Percentiles rank a stretch among this genome's conserved stretches.
Conservation (phyloP, 257 asterid species). For the Forsythia suspensa region DNA sequence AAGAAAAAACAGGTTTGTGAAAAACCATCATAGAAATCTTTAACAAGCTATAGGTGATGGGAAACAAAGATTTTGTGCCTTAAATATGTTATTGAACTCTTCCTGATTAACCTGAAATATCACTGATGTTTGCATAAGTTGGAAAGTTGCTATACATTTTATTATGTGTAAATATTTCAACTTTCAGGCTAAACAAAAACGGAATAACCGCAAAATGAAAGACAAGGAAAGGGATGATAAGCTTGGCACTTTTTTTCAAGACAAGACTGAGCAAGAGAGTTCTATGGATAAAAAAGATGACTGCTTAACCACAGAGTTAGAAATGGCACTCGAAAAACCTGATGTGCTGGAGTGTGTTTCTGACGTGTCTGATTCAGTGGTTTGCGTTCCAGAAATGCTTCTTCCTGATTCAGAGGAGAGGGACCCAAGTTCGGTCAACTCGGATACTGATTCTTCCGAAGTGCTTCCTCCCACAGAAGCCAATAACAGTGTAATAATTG, state of each 20-base stretch:
- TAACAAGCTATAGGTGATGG: not conserved
- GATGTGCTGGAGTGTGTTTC: constrained; percentile 68
- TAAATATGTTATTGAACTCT: not conserved
- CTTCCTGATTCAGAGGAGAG: constrained; percentile 41
- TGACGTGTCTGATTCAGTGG: constrained; percentile 75
- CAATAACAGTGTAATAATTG: constrained; percentile 44
- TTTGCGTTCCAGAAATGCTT: constrained; percentile 33
- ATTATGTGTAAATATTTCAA: not conserved
- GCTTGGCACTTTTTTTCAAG: constrained; percentile 21
- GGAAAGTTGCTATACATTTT: too few species aligned
- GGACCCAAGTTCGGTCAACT: constrained; percentile 36
- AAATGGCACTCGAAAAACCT: constrained; percentile 40
- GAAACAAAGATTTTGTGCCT: not conserved
- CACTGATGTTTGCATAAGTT: not conserved
- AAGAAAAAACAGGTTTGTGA: constrained; percentile 27
- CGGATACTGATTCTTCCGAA: constrained; percentile 53
- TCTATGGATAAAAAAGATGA: constrained; percentile 29
- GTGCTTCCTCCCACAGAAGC: constrained; percentile 55
- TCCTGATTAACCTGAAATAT: not conserved
- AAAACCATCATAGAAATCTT: not conserved
- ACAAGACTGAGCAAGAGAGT: constrained; percentile 41
- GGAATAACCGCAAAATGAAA: constrained; percentile 63
- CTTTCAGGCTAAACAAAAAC: constrained; percentile 73
- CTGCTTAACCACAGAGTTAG: constrained; percentile 36
- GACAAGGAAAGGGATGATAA: constrained; percentile 57